Evolutionary conservation across 2,329 filamentous ascomycete species (phyloP).

Genomic region (Emergomyces orientalis): DNA sequence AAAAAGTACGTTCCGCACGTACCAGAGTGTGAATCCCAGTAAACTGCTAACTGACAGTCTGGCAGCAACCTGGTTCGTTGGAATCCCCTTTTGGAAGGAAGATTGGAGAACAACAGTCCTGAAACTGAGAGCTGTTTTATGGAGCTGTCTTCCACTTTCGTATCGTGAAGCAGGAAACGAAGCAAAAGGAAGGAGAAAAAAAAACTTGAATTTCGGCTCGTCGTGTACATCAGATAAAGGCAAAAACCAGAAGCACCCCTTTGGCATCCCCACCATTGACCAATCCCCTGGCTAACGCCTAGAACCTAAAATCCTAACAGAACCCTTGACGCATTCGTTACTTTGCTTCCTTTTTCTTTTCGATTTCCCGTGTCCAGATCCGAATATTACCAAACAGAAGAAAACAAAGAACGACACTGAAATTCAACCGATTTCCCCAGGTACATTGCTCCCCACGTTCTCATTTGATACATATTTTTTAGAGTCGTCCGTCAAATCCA

Average conservation of each 20-base stretch:
- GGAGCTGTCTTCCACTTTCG: not conserved
- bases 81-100: too few relatives aligned
- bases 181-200: not conserved
- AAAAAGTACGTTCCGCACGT: too few relatives aligned
- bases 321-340: not conserved
- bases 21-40: too few relatives aligned
- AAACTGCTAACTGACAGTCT: too few relatives aligned
- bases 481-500: not conserved
- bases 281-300: not conserved
- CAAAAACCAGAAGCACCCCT: not conserved
- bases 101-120: too few relatives aligned
- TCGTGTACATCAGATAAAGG: constrained; percentile 2
- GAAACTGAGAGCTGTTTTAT: too few relatives aligned
- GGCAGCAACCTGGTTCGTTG: too few relatives aligned
- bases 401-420: not conserved
- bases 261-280: not conserved
- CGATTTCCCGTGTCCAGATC: not conserved
- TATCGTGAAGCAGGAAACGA: not conserved
- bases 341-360: not conserved
- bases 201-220: not conserved
- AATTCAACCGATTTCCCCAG: not conserved
- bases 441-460: not conserved
- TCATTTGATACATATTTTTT: not conserved
- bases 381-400: not conserved
- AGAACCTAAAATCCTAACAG: not conserved